Percentiles rank a stretch among this genome's conserved stretches.
Evolutionary conservation across 179 eudicot genomes (phyloP).

Genomic region (Vitellaria paradoxa): DNA sequence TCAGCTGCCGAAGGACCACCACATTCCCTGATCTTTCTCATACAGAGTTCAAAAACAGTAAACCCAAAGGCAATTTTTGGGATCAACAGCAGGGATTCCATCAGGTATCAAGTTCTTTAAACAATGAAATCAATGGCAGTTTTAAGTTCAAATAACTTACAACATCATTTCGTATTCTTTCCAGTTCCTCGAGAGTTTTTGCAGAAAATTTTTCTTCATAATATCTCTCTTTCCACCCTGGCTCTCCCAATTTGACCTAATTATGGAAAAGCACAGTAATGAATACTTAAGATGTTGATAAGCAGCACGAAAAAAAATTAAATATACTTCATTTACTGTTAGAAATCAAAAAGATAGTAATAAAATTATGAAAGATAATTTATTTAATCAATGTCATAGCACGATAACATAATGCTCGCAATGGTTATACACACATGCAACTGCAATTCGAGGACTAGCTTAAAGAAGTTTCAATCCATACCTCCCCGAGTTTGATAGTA

Average conservation of each 20-base stretch:
- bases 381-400: neutral
- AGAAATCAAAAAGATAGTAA: neutral
- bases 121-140: neutral
- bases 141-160: conserved; percentile 48
- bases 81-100: neutral
- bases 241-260: conserved; percentile 81
- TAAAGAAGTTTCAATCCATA: neutral
- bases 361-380: neutral
- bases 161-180: conserved; percentile 65
- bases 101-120: neutral
- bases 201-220: conserved; percentile 88
- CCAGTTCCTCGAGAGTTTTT: conserved; percentile 68
- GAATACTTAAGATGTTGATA: neutral
- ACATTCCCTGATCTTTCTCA: neutral
- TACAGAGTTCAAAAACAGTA: neutral
- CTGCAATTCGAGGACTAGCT: neutral
- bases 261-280: conserved; percentile 12
- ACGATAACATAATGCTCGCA: neutral
- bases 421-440: neutral
- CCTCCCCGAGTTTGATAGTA: too few relatives aligned
- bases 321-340: too few relatives aligned
- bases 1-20: neutral
- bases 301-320: neutral
- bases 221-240: conserved; percentile 97
- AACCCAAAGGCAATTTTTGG: neutral